Evolutionary conservation across 495 filamentous ascomycete species (phyloP), one percentile per base, ranked within the genome.

Genomic region (Trichodelitschia bisporula): DNA sequence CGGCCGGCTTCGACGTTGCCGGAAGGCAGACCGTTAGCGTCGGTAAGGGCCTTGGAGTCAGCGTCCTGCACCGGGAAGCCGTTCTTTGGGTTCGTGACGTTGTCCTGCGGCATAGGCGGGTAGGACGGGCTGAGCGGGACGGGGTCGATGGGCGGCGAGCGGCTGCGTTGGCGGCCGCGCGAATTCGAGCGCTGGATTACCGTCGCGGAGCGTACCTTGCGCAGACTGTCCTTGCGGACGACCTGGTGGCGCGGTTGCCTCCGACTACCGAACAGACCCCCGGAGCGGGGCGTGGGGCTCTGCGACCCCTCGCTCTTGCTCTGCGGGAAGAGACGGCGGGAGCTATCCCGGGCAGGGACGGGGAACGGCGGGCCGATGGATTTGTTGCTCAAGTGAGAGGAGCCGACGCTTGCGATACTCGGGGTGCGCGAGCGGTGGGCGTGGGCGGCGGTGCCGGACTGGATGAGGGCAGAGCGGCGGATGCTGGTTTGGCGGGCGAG

Each of bases 261-360:
- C 20, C 45, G 40, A 6, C 40, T 36, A 2, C 35, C 15, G 11
- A 39, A 38, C 12, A 30, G 23, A 26, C 35, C 34, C 12, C 33
- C 38, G 40, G 50, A 48, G 52, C 34, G 47, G 32, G 43, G 69
- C n/a, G 76, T 80, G 10, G 84, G 82, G 36, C 77, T 90, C 33
- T 66, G 64, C 11, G 65, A 68, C 18, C 75, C 75, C 35, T 93
- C 82, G 34, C 76, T 89, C 19, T 59, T 51, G 40, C 64, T 73
- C 32, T 71, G 48, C 3, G 70, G 66, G 19, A 29, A 29, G 5
- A 72, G 60, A 40, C 75, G 73, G 37, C 79, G 66, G 2, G 86
- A 93, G 45, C 84, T 93, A 12, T 77, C 69, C 32, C 86, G 62
- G 8, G 71, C 75, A 3, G 86, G 86, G 5, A 97, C 83, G 0